phyloP scores from a whole-genome alignment of 805 yeast species.

The Metschnikowia bowlesiae region DNA sequence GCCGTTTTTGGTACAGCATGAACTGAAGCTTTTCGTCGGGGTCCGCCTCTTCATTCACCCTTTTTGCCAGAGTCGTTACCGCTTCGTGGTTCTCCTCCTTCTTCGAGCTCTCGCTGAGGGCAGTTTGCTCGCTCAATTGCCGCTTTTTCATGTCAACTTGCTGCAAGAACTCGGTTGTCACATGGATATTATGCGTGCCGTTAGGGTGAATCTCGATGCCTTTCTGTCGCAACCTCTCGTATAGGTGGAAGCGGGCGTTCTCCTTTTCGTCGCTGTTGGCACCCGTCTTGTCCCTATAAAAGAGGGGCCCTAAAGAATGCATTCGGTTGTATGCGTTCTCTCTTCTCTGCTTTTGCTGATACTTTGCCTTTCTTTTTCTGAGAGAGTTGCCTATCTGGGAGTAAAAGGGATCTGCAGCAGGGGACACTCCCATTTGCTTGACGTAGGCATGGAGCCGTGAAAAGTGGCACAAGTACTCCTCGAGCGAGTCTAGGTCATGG shows the following conservation, averaged over 20 bases:
- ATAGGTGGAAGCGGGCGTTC: not conserved
- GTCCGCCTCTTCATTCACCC: not conserved
- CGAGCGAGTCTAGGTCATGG: constrained; percentile 14
- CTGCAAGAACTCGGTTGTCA: constrained; percentile 1
- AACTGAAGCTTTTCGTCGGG: not conserved
- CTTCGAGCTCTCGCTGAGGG: not conserved
- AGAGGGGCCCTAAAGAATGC: not conserved
- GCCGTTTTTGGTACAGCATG: constrained; percentile 6
- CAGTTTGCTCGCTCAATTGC: not conserved
- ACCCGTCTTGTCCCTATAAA: not conserved
- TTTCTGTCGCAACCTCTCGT: constrained; percentile 1
- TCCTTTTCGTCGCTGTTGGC: not conserved
- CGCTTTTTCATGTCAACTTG: not conserved
- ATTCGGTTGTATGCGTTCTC: not conserved
- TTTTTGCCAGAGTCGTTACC: not conserved
- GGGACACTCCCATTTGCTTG: not conserved
- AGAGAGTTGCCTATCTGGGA: not conserved
- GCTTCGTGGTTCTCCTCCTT: not conserved
- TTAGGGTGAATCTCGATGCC: constrained; percentile 1
- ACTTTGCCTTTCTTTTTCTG: not conserved
- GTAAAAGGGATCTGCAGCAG: not conserved
- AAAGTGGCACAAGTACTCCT: constrained; percentile 14
- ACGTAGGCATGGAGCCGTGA: constrained; percentile 6
- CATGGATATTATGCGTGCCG: constrained; percentile 1
- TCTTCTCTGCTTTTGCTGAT: not conserved